phyloP scores from a whole-genome alignment of 345 rosid genomes.

The Camelina neglecta region DNA sequence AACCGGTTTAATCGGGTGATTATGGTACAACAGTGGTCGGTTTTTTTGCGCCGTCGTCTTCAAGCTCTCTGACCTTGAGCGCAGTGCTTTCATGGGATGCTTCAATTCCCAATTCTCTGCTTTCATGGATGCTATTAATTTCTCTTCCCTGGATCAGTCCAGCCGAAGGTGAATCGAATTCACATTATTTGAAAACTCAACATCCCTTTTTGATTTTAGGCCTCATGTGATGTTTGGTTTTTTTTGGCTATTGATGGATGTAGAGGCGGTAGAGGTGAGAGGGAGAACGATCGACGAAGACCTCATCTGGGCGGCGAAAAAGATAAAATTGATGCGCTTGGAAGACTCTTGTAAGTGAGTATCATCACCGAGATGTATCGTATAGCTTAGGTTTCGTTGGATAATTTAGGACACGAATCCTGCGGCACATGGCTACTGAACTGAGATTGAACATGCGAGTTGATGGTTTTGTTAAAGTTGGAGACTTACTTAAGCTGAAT shows the following conservation, averaged over 20 bases:
- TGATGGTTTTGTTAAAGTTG: constrained; percentile 85
- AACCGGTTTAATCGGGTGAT: constrained; percentile 29
- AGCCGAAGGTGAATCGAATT: constrained; percentile 47
- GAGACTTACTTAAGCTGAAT: constrained; percentile 69
- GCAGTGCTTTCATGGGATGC: constrained; percentile 34
- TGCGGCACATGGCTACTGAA: constrained; percentile 84
- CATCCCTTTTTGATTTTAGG: not conserved
- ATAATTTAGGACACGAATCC: constrained; percentile 64
- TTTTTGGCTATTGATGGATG: not conserved
- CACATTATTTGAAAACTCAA: not conserved
- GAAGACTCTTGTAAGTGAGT: constrained; percentile 77
- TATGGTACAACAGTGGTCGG: not conserved
- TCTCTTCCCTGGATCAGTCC: constrained; percentile 51
- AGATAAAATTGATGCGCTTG: constrained; percentile 83
- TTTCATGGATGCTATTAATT: not conserved
- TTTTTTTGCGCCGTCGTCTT: constrained; percentile 31
- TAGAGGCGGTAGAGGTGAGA: constrained; percentile 59
- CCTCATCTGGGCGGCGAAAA: constrained; percentile 57
- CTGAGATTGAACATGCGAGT: constrained; percentile 66
- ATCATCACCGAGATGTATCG: not conserved
- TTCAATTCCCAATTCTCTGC: constrained; percentile 17
- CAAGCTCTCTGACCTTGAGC: constrained; percentile 20
- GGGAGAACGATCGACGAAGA: constrained; percentile 49
- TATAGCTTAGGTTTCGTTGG: not conserved
- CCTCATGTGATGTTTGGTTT: not conserved